phyloP scores from a whole-genome alignment of 345 rosid genomes.

The Eucalyptus paniculata region DNA sequence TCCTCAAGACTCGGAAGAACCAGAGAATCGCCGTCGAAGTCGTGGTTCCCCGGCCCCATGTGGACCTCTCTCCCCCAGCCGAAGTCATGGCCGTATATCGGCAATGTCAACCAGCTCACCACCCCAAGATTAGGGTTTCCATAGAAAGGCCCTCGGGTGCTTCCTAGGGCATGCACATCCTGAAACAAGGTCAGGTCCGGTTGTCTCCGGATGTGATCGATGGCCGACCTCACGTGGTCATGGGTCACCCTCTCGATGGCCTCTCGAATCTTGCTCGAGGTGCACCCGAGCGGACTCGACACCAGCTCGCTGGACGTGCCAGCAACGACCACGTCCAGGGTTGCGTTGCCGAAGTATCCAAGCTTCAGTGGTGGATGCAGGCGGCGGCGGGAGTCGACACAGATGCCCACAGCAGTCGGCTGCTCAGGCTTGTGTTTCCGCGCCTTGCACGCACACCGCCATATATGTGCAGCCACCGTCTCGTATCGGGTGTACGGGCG shows the following conservation, averaged over 20 bases:
- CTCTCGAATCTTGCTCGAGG: conserved; percentile 20
- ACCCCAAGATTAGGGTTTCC: conserved; percentile 60
- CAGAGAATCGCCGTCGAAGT: conserved; percentile 34
- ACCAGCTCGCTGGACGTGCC: conserved; percentile 23
- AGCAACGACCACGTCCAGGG: conserved; percentile 24
- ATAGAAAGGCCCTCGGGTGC: conserved; percentile 31
- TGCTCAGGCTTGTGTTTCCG: conserved; percentile 20
- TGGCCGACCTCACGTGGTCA: conserved; percentile 20
- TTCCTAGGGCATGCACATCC: conserved; percentile 32
- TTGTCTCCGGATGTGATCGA: conserved; percentile 28
- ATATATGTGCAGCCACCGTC: conserved; percentile 17
- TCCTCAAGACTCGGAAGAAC: conserved; percentile 16
- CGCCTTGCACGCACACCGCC: conserved; percentile 28
- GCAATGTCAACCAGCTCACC: conserved; percentile 51
- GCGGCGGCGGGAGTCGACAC: conserved; percentile 29
- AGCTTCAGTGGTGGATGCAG: conserved; percentile 20
- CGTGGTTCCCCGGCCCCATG: conserved; percentile 40
- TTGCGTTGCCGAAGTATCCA: conserved; percentile 30
- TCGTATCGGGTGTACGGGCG: conserved; percentile 31
- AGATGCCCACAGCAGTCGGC: conserved; percentile 32
- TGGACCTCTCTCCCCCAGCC: conserved; percentile 56
- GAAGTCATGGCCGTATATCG: conserved; percentile 39
- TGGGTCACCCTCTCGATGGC: conserved; percentile 26
- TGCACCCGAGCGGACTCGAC: conserved; percentile 25
- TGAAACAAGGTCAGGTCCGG: conserved; percentile 28